Base-by-base conservation (phyloP, 73 alveolate genomes). In the Paramecium tetraurelia region DNA sequence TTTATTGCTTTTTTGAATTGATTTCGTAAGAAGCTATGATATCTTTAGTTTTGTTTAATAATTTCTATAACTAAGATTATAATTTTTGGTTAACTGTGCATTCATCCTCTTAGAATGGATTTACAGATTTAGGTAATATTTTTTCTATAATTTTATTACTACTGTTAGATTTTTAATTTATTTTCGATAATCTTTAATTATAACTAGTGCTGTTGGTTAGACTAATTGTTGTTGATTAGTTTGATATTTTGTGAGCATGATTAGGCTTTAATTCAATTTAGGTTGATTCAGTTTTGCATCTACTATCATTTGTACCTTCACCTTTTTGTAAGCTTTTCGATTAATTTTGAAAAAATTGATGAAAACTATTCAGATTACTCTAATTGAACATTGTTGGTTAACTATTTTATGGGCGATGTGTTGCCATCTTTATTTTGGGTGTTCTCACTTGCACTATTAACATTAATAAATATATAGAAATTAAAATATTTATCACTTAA, bases 151-250 rank as follows among this genome's bases (percentile, higher is more conserved):
- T 63, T 72, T 72, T 36, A 72, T 29, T 29, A 33, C 50, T 27
- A 33, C 84, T 63, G 84, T 63, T 63, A 63, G 84, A 63, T 63
- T 63, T 63, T 63, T 63, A 63, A 63, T 63, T 63, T 63, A 7
- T 63, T 63, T 63, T 63, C 11, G 50, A 63, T 16, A 63, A 31
- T 63, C 84, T 33, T 63, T 63, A 63, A 63, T 63, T 63, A 12
- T 33, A 31, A n/a, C 84, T 63, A 31, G 84, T 63, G 46, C 84
- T 63, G 84, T 63, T 63, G 24, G 84, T 63, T 63, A 63, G 12
- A 63, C 84, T 63, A 18, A 63, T 63, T 6, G 84, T 63, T 31
- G 84, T 63, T 31, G 84, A 63, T 63, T 29, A 63, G 24, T 3
- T 63, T 12, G 84, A 63, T 63, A 33, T 33, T 63, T 63, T 63